Base-by-base conservation (phyloP, 2,329 filamentous ascomycete species). In the Curvularia verruculosa region DNA sequence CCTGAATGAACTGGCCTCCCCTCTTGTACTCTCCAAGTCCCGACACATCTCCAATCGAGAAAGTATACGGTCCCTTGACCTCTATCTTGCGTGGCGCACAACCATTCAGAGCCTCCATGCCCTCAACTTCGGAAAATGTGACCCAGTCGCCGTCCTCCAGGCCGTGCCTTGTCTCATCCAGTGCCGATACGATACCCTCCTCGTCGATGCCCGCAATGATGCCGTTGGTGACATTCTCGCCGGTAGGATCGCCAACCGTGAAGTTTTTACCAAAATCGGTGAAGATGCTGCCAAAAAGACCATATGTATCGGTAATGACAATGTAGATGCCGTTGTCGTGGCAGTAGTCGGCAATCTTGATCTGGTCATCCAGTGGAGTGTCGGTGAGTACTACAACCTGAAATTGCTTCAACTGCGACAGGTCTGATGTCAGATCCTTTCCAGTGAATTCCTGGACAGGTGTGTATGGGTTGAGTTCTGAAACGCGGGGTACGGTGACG, bases 231-330 rank as follows among this genome's bases (percentile, higher is more conserved):
- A 91, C 89, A 60, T 91, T 91, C 80, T 99, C 95, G 68, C 95
- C 95, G 13, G 90, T 98, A 3, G 92, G 81, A 72, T 99, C 95
- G 63, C 92, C 88, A 52, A 95, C 87, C 5, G 91, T 92, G 77
- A 99, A 99, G 70, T 95, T 91, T 72, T 94, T 87, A 66, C 95
- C 95, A 74, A 99, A 99, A 73, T 99, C 95, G 71, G 93, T 97
- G 81, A 99, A 99, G 66, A 99, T 90, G 64, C 89, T 91, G 49
- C 95, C 95, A 73, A 99, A 99, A 29, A 99, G 84, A 64, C 95
- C 95, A 70, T 91, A 97, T 0, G 91, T 96, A 72, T 97, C 93
- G 6, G 91, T 87, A 54, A 92, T 86, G 48, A 96, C 88, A 37
- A 99, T 80, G 75, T 91, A 97, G 67, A 99, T 97, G 61, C 91